phyloP scores from a whole-genome alignment of 805 yeast genomes.

The Saccharomycopsis lassenensis region DNA sequence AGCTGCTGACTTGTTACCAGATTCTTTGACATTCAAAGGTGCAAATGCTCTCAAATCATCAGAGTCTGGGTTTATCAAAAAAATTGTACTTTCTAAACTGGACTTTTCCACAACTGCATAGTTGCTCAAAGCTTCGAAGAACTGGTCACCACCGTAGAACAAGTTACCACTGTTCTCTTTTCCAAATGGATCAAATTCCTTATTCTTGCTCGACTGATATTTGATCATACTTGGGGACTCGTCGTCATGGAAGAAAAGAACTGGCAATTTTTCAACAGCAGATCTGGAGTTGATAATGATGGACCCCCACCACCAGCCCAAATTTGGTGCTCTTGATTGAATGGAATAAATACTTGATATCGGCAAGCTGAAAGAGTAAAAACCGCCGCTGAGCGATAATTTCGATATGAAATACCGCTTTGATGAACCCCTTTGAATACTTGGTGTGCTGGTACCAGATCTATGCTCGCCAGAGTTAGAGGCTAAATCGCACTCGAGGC shows the following conservation, averaged over 20 bases:
- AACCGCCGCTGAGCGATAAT: constrained; percentile 20
- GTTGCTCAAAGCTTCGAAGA: constrained; percentile 42
- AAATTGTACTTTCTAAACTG: constrained; percentile 59
- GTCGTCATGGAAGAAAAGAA: constrained; percentile 86
- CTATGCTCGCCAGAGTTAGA: constrained; percentile 7
- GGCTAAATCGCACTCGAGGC: constrained; percentile 27
- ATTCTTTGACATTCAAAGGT: constrained; percentile 31
- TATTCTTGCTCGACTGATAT: constrained; percentile 47
- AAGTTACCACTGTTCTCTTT: constrained; percentile 32
- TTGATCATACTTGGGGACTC: constrained; percentile 65
- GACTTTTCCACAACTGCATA: constrained; percentile 58
- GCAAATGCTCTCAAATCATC: constrained; percentile 52
- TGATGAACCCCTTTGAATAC: not conserved
- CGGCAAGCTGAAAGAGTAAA: constrained; percentile 61
- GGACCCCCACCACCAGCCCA: constrained; percentile 91
- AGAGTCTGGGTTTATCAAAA: constrained; percentile 67
- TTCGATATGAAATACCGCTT: constrained; percentile 10
- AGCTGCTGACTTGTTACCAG: too few species aligned
- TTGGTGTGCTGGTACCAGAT: not conserved
- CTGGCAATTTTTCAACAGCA: constrained; percentile 47
- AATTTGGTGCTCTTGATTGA: constrained; percentile 73
- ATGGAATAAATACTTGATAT: constrained; percentile 59
- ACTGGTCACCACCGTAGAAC: constrained; percentile 89
- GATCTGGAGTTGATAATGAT: constrained; percentile 55
- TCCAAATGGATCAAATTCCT: constrained; percentile 66